Base-by-base conservation (phyloP, 1,284 basidiomycete genomes). In the Cutaneotrichosporon dermatis region DNA sequence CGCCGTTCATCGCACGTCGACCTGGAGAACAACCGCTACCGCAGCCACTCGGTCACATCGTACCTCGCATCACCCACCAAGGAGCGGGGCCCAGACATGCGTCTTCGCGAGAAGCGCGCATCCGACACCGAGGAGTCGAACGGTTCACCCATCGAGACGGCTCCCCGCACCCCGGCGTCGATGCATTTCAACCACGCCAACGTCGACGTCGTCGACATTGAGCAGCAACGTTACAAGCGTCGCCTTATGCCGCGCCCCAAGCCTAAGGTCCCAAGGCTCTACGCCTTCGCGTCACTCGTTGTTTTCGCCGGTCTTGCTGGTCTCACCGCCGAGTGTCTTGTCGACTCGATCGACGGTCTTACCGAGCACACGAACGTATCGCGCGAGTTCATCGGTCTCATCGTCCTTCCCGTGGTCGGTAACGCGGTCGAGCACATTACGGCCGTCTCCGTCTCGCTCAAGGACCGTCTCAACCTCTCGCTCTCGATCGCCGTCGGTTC, bases 351-450 rank as follows among this genome's bases (percentile, higher is more conserved):
- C 66, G 81, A 87, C 66, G 85, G 83, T n/a, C 72, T 85, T 54
- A 86, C 85, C 6, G 66, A 67, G 42, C 70, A 67, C 6, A 76
- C 76, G 15, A 67, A 66, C 43, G 76, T 82, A 48, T 72, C 68
- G 36, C 84, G 86, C 66, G 88, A 91, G 73, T 94, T 91, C 71
- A 83, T 94, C 42, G 90, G 88, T 39, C 77, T 95, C 37, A 92
- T 97, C 64, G 77, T 97, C 11, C 82, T 97, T 11, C 94, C 93
- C 12, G 71, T 80, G 5, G 88, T 92, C 51, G 89, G 89, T 48
- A 93, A 92, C 66, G 87, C 89, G 10, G 88, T 90, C 81, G 92
- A 95, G 74, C 90, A 92, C 72, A 86, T 87, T 53, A 92, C 91
- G 4, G 90, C 90, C 25, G 88, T 94, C 61, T 88, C 87, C 4